Conservation (phyloP, 805 yeast species). For the Saturnispora saitoi region DNA sequence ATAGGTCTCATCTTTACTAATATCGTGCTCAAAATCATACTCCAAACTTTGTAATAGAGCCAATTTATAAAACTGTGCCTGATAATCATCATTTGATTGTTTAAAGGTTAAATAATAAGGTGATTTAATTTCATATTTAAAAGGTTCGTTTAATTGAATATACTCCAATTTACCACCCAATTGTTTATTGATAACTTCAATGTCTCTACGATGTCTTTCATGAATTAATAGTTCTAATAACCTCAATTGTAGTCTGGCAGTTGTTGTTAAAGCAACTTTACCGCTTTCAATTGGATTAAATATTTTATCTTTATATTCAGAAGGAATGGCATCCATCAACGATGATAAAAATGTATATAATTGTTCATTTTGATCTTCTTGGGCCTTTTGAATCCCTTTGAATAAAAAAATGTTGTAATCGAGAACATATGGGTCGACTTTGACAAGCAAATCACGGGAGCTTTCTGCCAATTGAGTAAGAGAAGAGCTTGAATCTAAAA, state of each 20-base stretch:
- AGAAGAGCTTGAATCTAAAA: conserved; percentile 2
- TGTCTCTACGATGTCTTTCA: conserved; percentile 31
- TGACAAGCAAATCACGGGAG: conserved; percentile 14
- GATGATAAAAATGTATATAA: conserved; percentile 19
- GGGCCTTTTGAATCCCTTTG: conserved; percentile 23
- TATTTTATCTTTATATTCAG: conserved; percentile 19
- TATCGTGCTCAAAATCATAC: conserved; percentile 27
- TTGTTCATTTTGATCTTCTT: conserved; percentile 17
- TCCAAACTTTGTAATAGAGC: conserved; percentile 30
- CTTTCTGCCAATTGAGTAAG: conserved; percentile 11
- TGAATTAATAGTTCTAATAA: conserved; percentile 26
- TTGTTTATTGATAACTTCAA: conserved; percentile 20
- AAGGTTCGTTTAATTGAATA: conserved; percentile 23
- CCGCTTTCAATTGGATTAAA: conserved; percentile 18
- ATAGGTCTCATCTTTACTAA: conserved; percentile 22
- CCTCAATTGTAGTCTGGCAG: conserved; percentile 28
- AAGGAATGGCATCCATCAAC: conserved; percentile 17
- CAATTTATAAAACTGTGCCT: conserved; percentile 24
- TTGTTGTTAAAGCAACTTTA: conserved; percentile 22
- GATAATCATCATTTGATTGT: conserved; percentile 15
- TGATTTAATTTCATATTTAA: conserved; percentile 29
- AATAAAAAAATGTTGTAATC: conserved; percentile 32
- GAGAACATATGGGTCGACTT: conserved; percentile 30
- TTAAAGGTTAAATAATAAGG: conserved; percentile 22
- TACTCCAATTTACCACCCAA: conserved; percentile 18